Evolutionary conservation across 805 yeast species (phyloP).

Genomic region (Maudiozyma barnettii): DNA sequence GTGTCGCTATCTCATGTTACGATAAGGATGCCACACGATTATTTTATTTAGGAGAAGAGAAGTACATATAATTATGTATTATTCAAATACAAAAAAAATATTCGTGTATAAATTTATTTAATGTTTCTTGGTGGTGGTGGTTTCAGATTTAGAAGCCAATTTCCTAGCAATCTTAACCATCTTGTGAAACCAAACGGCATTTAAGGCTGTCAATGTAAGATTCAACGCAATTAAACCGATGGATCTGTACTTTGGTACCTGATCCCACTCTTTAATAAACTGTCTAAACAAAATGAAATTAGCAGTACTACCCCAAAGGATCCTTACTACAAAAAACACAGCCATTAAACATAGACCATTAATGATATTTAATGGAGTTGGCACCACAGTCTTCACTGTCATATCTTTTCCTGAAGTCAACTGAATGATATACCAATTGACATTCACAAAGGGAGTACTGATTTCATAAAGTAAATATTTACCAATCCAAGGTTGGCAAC

Average conservation of each 20-base stretch:
- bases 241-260: conserved; percentile 41
- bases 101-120: not conserved
- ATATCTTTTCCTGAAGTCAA: conserved; percentile 49
- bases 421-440: conserved; percentile 83
- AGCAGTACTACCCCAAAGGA: conserved; percentile 80
- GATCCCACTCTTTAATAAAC: conserved; percentile 36
- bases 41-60: too few relatives aligned
- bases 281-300: conserved; percentile 43
- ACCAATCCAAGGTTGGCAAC: conserved; percentile 72
- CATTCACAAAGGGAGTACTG: conserved; percentile 89
- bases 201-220: conserved; percentile 53
- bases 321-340: conserved; percentile 68
- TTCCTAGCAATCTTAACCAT: conserved; percentile 71
- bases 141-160: conserved; percentile 26
- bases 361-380: conserved; percentile 41
- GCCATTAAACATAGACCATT: conserved; percentile 66
- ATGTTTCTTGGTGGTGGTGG: not conserved
- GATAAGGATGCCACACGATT: too few relatives aligned
- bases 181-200: conserved; percentile 78
- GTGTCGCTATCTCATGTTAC: too few relatives aligned
- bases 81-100: not conserved
- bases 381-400: conserved; percentile 28
- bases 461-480: conserved; percentile 77
- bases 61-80: too few relatives aligned
- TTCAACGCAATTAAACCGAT: conserved; percentile 45